A percentile compares a stretch with the other conserved stretches of the same genome.
Conservation (phyloP, 441 rosid genomes). For the Gossypium lobatum region DNA sequence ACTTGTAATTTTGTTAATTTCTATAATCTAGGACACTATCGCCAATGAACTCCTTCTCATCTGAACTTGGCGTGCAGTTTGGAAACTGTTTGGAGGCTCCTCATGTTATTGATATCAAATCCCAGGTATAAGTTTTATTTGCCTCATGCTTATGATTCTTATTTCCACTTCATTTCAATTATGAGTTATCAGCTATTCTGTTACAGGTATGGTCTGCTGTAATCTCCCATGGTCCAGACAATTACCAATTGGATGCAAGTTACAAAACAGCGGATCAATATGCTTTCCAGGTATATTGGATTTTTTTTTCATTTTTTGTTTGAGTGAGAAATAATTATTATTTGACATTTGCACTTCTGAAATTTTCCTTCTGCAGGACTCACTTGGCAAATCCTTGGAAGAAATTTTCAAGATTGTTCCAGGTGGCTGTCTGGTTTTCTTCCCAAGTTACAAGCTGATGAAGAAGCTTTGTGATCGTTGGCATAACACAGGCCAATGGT, state of each 20-base stretch:
- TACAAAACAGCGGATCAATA: conserved; percentile 80
- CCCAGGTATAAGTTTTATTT: conserved; percentile 50
- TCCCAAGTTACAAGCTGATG: conserved; percentile 98
- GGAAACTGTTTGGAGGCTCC: conserved; percentile 97
- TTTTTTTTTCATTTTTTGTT: conserved; percentile 15
- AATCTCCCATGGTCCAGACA: conserved; percentile 66
- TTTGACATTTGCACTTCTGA: conserved; percentile 10
- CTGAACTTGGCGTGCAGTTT: conserved; percentile 92
- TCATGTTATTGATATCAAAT: conserved; percentile 76
- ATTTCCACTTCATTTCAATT: conserved; percentile 12
- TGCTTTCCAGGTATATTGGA: conserved; percentile 68
- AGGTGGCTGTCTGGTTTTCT: conserved; percentile 87
- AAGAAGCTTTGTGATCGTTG: conserved; percentile 84
- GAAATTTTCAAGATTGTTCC: conserved; percentile 80
- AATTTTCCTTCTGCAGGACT: conserved; percentile 50
- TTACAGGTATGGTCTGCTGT: conserved; percentile 79
- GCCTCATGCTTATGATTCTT: conserved; percentile 13
- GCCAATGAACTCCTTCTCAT: conserved; percentile 89
- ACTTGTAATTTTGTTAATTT: conserved; percentile 15
- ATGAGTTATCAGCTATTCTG: conserved; percentile 23
- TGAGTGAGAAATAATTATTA: conserved; percentile 7
- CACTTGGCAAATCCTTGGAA: conserved; percentile 83
- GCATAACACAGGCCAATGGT: conserved; percentile 95
- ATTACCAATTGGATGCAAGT: conserved; percentile 80
- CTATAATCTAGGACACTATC: conserved; percentile 67